Percentiles rank a stretch among this genome's conserved stretches.
Evolutionary conservation across 2,329 filamentous ascomycete species (phyloP).

Genomic region (Alternaria metachromatica): DNA sequence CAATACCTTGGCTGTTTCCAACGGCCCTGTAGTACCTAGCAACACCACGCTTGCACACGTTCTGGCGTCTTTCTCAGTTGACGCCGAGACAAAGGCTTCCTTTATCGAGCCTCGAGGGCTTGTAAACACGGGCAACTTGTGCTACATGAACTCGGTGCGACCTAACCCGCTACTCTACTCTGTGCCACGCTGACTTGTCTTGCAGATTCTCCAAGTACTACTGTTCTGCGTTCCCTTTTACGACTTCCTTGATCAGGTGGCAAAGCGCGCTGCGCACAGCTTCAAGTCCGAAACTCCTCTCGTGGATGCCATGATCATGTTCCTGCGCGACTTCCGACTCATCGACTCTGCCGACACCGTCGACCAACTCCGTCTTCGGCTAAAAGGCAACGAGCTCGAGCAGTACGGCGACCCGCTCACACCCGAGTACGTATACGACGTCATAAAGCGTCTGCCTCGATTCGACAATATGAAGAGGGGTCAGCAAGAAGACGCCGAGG

Average conservation of each 20-base stretch:
- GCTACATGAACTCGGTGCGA: slow-evolving; percentile 99
- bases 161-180: neutral
- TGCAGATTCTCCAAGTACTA: slow-evolving; percentile 89
- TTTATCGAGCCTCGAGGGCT: slow-evolving; percentile 93
- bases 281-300: slow-evolving; percentile 96
- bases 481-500: slow-evolving; percentile 96
- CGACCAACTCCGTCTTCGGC: slow-evolving; percentile 73
- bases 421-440: slow-evolving; percentile 94
- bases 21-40: slow-evolving; percentile 56
- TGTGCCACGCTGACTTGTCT: slow-evolving; percentile 38
- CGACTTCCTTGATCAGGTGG: slow-evolving; percentile 86
- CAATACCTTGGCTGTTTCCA: slow-evolving; percentile 34
- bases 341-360: slow-evolving; percentile 79
- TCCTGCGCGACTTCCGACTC: slow-evolving; percentile 88
- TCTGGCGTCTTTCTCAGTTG: slow-evolving; percentile 74
- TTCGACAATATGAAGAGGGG: slow-evolving; percentile 96
- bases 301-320: slow-evolving; percentile 96
- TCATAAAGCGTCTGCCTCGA: slow-evolving; percentile 82
- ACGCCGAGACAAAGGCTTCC: slow-evolving; percentile 69
- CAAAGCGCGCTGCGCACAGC: slow-evolving; percentile 82
- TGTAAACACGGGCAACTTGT: slow-evolving; percentile 98
- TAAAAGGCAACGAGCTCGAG: slow-evolving; percentile 86
- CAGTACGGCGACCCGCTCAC: slow-evolving; percentile 90
- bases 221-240: slow-evolving; percentile 95
- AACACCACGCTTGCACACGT: slow-evolving; percentile 75